Evolutionary conservation across 2,329 filamentous ascomycete species (phyloP), one percentile per base, ranked within the genome.

Genomic region (Celoporthe dispersa): DNA sequence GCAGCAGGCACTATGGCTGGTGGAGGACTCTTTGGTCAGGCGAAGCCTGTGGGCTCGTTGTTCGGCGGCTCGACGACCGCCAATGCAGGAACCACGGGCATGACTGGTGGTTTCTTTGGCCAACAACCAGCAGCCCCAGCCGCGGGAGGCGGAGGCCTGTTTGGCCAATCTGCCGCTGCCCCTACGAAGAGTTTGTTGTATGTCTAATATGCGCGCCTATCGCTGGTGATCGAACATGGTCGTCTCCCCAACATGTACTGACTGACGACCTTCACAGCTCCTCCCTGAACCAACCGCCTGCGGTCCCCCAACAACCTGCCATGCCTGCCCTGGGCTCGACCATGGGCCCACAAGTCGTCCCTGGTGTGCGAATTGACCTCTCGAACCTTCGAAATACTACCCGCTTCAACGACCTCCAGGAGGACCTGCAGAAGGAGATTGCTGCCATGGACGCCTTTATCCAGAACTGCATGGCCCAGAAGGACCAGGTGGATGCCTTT

Each of bases 381-480:
- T 88, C 88, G 75, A 93, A 92, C 77, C 84, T 98, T 71, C 90
- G 94, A 66, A 91, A 92, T 22, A 97, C 94, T 0, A 97, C 94
- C 3, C 93, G 96, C 72, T 98, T 96, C 83, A 93, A 94, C 78
- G 95, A 97, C 79, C 90, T 97, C 37, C 89, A 92, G 71, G 92
- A 95, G 74, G 89, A 93, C 39, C 84, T 97, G 22, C 94, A 97
- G 77, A 88, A 90, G 72, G 84, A 93, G 74, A 92, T 99, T 72
- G 89, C 93, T 72, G 82, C 85, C 12, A 89, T 97, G 73, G 95
- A 99, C 80, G 87, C 88, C 70, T 89, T 91, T 73, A 95, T 99
- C 75, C 88, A 93, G 75, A 86, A 87, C 67, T 94, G 96, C 78
- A 94, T 97, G 76, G 86, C 87, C 70, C 91, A 91, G 79, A 91